Evolutionary conservation across 192 early-diverging fungal genomes (phyloP).

Genomic region (Paraglomus occultum): DNA sequence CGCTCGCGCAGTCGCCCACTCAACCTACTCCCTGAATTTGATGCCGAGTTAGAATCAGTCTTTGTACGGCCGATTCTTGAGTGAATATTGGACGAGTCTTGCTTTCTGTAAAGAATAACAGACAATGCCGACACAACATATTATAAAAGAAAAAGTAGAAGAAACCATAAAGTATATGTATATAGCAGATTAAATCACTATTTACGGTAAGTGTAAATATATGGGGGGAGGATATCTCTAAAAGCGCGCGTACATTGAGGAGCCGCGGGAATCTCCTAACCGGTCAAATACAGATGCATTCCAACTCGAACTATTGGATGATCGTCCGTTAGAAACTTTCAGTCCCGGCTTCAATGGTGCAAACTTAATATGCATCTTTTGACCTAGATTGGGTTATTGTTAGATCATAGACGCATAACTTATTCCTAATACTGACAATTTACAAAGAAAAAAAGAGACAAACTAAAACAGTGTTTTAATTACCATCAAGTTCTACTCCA

Average conservation of each 20-base stretch:
- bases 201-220: too few species aligned
- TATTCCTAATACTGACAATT: too few species aligned
- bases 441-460: too few species aligned
- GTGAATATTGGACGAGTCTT: slow-evolving; percentile 2
- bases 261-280: slow-evolving; percentile 4
- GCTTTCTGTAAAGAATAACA: not conserved
- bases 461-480: not conserved
- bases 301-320: not conserved
- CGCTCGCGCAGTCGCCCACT: not conserved
- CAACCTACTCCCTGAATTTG: too few species aligned
- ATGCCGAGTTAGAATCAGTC: too few species aligned
- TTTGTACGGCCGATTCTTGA: slow-evolving; percentile 2
- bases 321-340: slow-evolving; percentile 3
- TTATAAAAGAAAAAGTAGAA: not conserved
- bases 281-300: slow-evolving; percentile 25
- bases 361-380: slow-evolving; percentile 24
- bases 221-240: too few species aligned
- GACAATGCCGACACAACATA: not conserved
- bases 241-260: slow-evolving; percentile 10
- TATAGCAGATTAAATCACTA: too few species aligned
- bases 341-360: slow-evolving; percentile 10
- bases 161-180: too few species aligned
- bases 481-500: slow-evolving; percentile 54
- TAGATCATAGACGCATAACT: too few species aligned
- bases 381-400: not conserved